These are phyloP conservation scores for Holtermannia corniformis DNA, from an alignment of 768 basidiomycete genomes.

Conservation along the genomic window DNA sequence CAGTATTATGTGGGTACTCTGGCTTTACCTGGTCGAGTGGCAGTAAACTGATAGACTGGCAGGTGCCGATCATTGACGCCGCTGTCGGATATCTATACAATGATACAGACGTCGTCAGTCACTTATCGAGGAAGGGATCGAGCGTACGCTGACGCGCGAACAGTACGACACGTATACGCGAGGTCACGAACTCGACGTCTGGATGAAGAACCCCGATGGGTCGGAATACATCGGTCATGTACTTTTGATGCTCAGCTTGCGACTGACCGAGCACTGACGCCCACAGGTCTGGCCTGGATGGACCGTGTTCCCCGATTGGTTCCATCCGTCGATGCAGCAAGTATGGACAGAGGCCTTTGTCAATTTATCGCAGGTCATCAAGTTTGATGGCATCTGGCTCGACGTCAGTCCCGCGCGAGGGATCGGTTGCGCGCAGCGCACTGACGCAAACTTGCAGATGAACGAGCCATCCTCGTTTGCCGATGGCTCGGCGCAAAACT, in stretches of 20 bases:
- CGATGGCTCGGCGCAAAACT: constrained; percentile 42
- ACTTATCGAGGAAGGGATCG: not conserved
- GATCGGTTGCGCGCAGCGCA: not conserved
- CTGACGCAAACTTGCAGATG: constrained; percentile 46
- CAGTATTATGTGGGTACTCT: constrained; percentile 29
- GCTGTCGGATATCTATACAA: constrained; percentile 22
- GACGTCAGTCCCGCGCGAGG: constrained; percentile 10
- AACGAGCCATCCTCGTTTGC: constrained; percentile 62
- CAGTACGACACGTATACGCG: constrained; percentile 53
- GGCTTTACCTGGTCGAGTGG: too few species aligned
- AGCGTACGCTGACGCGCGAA: not conserved
- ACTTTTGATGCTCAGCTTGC: too few species aligned
- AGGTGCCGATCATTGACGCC: constrained; percentile 37
- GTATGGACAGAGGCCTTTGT: constrained; percentile 57
- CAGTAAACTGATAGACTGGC: too few species aligned
- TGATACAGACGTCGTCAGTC: constrained; percentile 19
- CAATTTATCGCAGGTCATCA: constrained; percentile 43
- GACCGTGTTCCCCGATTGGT: constrained; percentile 50
- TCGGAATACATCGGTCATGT: constrained; percentile 61
- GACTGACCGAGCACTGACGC: not conserved
- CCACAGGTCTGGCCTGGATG: constrained; percentile 66
- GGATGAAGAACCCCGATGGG: constrained; percentile 66
- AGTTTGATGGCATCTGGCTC: constrained; percentile 60
- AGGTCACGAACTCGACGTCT: constrained; percentile 55
- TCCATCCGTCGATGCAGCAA: constrained; percentile 43